Conservation (phyloP, 2,329 filamentous ascomycete genomes). For the Curvularia sp. region DNA sequence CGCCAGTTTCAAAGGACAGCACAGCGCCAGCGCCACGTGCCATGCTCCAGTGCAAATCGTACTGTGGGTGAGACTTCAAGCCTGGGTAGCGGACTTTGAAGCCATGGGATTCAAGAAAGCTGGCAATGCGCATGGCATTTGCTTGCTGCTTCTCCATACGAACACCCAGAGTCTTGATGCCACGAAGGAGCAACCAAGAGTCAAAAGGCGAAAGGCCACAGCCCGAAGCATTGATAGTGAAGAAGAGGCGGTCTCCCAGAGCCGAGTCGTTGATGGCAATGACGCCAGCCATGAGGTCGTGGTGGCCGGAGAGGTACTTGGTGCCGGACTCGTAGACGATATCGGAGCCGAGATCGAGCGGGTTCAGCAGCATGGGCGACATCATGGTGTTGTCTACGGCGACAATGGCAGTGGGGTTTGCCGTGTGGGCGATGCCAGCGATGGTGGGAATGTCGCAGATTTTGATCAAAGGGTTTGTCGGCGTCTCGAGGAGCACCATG, state of each 20-base stretch:
- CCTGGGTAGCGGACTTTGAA: slow-evolving; percentile 97
- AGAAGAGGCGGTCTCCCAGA: slow-evolving; percentile 89
- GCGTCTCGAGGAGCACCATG: slow-evolving; percentile 95
- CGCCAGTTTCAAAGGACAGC: slow-evolving; percentile 93
- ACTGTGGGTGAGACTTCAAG: slow-evolving; percentile 92
- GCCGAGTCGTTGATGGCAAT: slow-evolving; percentile 85
- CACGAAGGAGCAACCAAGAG: slow-evolving; percentile 92
- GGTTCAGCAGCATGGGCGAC: slow-evolving; percentile 91
- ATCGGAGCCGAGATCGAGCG: slow-evolving; percentile 91
- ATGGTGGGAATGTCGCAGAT: slow-evolving; percentile 91
- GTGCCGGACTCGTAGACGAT: slow-evolving; percentile 98
- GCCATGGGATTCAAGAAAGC: slow-evolving; percentile 87
- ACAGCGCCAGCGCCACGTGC: slow-evolving; percentile 93
- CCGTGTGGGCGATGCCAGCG: slow-evolving; percentile 75
- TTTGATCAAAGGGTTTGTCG: slow-evolving; percentile 98
- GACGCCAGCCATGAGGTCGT: slow-evolving; percentile 98
- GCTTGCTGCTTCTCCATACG: slow-evolving; percentile 98
- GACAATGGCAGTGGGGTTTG: slow-evolving; percentile 80
- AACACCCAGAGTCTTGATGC: slow-evolving; percentile 94
- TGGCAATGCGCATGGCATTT: slow-evolving; percentile 88
- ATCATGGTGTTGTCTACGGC: slow-evolving; percentile 99
- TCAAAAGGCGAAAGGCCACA: slow-evolving; percentile 95
- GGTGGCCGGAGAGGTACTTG: slow-evolving; percentile 96
- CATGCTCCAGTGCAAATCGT: slow-evolving; percentile 95
- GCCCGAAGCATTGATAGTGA: slow-evolving; percentile 95